Evolutionary conservation across 257 asterid genomes (phyloP).

Genomic region (Voacanga thouarsii): DNA sequence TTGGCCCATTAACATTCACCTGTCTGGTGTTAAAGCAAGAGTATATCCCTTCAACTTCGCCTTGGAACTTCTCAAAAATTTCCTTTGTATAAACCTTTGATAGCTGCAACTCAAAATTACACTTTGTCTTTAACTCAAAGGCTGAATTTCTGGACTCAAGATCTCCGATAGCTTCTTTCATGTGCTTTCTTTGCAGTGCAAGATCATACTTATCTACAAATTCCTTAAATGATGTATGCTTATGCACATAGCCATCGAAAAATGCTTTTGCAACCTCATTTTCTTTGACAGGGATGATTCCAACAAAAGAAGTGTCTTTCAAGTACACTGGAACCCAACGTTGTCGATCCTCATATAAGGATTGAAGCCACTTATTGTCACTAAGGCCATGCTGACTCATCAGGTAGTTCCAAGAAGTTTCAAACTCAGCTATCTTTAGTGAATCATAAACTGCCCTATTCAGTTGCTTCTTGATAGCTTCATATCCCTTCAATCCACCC

Average conservation of each 20-base stretch:
- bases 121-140: slow-evolving; percentile 46
- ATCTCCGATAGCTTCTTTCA: slow-evolving; percentile 53
- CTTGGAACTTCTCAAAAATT: slow-evolving; percentile 47
- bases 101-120: slow-evolving; percentile 59
- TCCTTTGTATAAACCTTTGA: slow-evolving; percentile 49
- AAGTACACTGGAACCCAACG: slow-evolving; percentile 61
- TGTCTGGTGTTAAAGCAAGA: slow-evolving; percentile 54
- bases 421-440: slow-evolving; percentile 54
- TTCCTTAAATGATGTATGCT: slow-evolving; percentile 53
- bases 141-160: slow-evolving; percentile 42
- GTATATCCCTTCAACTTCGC: slow-evolving; percentile 53
- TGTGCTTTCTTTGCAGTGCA: slow-evolving; percentile 48
- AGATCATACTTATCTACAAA: slow-evolving; percentile 58
- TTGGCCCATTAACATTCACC: slow-evolving; percentile 36
- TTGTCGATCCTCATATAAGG: slow-evolving; percentile 46
- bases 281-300: slow-evolving; percentile 44
- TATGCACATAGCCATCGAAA: slow-evolving; percentile 48
- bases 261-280: slow-evolving; percentile 32
- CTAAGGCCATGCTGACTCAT: slow-evolving; percentile 41
- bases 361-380: slow-evolving; percentile 53
- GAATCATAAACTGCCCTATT: slow-evolving; percentile 46
- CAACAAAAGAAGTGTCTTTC: slow-evolving; percentile 43
- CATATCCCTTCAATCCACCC: slow-evolving; percentile 56
- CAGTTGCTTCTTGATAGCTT: slow-evolving; percentile 49
- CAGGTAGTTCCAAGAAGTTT: slow-evolving; percentile 45